phyloP scores from a whole-genome alignment of 202 grass and related monocot species.

The Carex sylvatica region DNA sequence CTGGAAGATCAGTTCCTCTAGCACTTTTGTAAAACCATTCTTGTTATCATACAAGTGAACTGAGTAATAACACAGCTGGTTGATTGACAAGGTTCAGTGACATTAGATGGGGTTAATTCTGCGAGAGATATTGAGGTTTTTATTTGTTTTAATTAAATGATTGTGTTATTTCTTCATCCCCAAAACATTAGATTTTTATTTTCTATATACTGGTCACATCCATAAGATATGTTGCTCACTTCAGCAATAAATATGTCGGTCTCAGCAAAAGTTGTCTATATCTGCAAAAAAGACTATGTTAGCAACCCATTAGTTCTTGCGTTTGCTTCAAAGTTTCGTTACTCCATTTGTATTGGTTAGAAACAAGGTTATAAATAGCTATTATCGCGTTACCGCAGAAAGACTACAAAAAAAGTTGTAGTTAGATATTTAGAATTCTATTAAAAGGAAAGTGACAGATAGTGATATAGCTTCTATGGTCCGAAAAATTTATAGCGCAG shows the following conservation, averaged over 20 bases:
- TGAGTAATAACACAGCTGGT: not conserved
- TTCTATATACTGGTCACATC: not conserved
- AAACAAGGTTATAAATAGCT: too few species aligned
- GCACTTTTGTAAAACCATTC: not conserved
- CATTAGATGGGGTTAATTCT: not conserved
- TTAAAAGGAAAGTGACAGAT: too few species aligned
- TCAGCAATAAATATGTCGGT: not conserved
- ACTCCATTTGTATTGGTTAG: not conserved
- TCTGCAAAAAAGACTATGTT: not conserved
- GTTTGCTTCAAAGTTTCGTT: not conserved
- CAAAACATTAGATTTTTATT: not conserved
- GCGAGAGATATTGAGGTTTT: not conserved
- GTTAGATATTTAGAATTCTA: too few species aligned
- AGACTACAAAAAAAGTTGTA: too few species aligned
- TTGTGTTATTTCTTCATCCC: not conserved
- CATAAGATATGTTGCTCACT: not conserved
- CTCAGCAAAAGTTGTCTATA: not conserved
- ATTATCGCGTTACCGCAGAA: too few species aligned
- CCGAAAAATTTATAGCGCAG: too few species aligned
- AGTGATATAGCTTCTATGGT: too few species aligned
- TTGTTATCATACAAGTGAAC: not conserved
- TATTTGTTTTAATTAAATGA: not conserved
- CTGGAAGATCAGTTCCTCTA: not conserved
- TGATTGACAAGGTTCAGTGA: not conserved
- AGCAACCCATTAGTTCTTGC: not conserved